Evolutionary conservation across 2,329 filamentous ascomycete species (phyloP), one percentile per base, ranked within the genome.

Genomic region (Neonectria ditissima): DNA sequence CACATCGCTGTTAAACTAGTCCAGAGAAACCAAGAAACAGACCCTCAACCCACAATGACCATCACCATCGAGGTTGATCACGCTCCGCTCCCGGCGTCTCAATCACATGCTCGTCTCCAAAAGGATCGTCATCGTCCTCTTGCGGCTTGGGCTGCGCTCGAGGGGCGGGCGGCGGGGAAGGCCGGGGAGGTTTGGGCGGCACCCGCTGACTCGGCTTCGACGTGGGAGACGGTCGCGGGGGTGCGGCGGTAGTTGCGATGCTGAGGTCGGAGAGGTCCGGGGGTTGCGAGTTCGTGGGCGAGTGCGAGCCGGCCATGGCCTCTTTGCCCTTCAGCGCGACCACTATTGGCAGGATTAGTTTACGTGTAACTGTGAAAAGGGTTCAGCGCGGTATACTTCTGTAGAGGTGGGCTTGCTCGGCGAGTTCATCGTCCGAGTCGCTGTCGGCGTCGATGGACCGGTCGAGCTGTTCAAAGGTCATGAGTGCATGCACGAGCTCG

Each of bases 401-500:
- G 70, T 90, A 91, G 22, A 87, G 80, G 71, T 89, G 87, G 37
- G 89, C 88, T 76, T 91, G 88, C 73, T 91, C 88, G 47, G 90
- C 88, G 43, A 88, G 76, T 71, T 88, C 91, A 65, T 91, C 89
- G 61, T 91, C 89, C 1, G 88, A 91, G 76, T 92, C 89, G 69
- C 88, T 91, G 74, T 92, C 89, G 6, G 89, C 89, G 68, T 93
- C 91, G 67, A 95, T 92, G 51, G 92, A 94, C 65, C 91, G 89
- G 76, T 99, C 95, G 67, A 98, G 87, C 71, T 97, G 92, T 79
- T 98, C 95, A 75, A 94, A 99, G 0, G 94, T 92, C 88, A 97
- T 97, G 61, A 99, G 85, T 1, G 94, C 93, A 65, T 91, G 91
- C 43, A 98, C 92, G n/a, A 99, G 89, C 78, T 97, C 92, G 73